Base-by-base conservation (phyloP, 1,139 yeast species). In the Scheffersomyces insectosa region DNA sequence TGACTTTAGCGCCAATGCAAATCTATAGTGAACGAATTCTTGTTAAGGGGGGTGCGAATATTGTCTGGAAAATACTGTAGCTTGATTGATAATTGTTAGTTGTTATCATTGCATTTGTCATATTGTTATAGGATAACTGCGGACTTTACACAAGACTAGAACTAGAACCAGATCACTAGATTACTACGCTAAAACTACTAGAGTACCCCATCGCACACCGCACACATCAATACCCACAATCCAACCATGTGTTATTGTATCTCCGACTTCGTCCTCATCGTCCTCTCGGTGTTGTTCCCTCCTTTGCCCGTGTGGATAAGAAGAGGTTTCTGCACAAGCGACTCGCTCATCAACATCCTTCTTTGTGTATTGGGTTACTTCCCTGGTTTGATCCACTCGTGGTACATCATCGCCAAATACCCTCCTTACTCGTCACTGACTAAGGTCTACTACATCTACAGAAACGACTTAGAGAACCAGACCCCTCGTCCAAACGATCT, bases 261-360 rank as follows among this genome's bases (percentile, higher is more conserved):
- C 43, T 63, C 80, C 32, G 86, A 84, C 60, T 70, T 82, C 42
- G 58, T 80, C 9, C 74, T 85, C 34, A 83, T 83, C 23, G 61
- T 83, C 0, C 56, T 84, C 11, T 83, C 88, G 1, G 77, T 84
- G 25, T 59, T 84, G 40, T 75, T 82, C 64, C 90, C 91, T 1
- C 90, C 91, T 0, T 66, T 85, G 41, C 88, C 90, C 0, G 90
- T 85, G 16, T 78, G 83, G 77, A 74, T 84, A 46, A 80, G 86
- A 56, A 68, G 82, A 44, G 90, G 90, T 1, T 43, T 82, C 29
- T 83, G 88, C 50, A 75, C 87, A 3, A 66, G 72, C 33, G 89
- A 84, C 57, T 72, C 84, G 9, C 59, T 82, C 12, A 79, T 85
- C 47, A 84, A 83, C 57, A 68, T 84, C 34, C 62, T 78, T 36